phyloP scores from a whole-genome alignment of 306 rosid species.

The Mimosa pudica region DNA sequence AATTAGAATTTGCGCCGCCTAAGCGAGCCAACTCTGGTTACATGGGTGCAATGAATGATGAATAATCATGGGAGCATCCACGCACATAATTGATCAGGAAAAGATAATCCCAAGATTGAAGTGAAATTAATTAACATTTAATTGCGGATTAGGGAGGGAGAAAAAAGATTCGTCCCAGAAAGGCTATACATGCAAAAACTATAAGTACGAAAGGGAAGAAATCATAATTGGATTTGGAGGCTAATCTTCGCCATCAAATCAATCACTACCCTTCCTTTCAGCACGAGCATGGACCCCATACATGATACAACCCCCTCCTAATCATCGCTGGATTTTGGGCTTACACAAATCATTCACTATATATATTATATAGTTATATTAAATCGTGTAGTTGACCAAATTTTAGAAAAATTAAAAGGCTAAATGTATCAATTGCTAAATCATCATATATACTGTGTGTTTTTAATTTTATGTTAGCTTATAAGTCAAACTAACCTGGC shows the following conservation, averaged over 20 bases:
- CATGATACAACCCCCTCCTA: not conserved
- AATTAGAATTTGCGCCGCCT: not conserved
- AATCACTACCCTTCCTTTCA: not conserved
- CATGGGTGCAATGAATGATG: not conserved
- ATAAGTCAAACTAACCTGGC: too few species aligned
- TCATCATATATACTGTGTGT: too few species aligned
- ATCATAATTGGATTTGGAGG: not conserved
- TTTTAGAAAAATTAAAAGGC: too few species aligned
- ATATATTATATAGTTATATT: too few species aligned
- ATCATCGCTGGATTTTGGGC: constrained; percentile 38
- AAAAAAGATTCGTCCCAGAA: not conserved
- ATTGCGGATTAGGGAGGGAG: not conserved
- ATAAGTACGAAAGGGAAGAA: not conserved
- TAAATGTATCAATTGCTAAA: too few species aligned
- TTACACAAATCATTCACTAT: not conserved
- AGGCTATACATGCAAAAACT: not conserved
- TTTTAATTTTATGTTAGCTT: too few species aligned
- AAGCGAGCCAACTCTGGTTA: not conserved
- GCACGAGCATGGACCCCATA: not conserved
- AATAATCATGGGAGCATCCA: not conserved
- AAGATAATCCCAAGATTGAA: constrained; percentile 14
- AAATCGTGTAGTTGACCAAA: too few species aligned
- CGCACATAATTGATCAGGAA: not conserved
- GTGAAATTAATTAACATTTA: not conserved
- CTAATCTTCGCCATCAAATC: constrained; percentile 1